phyloP scores from a whole-genome alignment of 1,284 basidiomycete species.

The Serendipita sp. region DNA sequence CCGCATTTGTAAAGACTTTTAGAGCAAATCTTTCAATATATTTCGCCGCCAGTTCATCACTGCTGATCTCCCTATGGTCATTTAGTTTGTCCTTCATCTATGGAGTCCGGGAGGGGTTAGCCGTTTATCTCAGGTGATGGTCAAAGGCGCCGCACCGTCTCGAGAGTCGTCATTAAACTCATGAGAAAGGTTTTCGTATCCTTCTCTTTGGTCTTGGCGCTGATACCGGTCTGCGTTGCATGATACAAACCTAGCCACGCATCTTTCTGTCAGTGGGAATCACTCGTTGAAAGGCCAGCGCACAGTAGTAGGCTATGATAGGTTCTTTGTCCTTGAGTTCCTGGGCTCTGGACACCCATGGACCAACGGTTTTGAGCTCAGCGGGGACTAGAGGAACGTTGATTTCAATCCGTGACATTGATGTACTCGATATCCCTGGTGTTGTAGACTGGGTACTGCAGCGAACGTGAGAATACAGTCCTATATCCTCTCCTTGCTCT shows the following conservation, averaged over 20 bases:
- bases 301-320: slow-evolving; percentile 90
- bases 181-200: slow-evolving; percentile 45
- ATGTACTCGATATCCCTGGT: background rate
- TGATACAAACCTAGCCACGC: slow-evolving; percentile 66
- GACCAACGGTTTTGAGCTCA: slow-evolving; percentile 38
- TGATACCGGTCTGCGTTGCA: slow-evolving; percentile 78
- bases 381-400: slow-evolving; percentile 19
- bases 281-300: slow-evolving; percentile 20
- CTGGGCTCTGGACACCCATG: slow-evolving; percentile 79
- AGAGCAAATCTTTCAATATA: slow-evolving; percentile 92
- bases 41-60: slow-evolving; percentile 69
- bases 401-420: background rate
- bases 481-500: background rate
- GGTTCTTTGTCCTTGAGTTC: slow-evolving; percentile 75
- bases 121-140: background rate
- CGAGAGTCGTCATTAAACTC: slow-evolving; percentile 63
- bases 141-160: slow-evolving; percentile 32
- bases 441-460: background rate
- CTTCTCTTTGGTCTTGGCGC: slow-evolving; percentile 41
- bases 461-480: background rate
- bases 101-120: background rate
- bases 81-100: slow-evolving; percentile 63
- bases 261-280: slow-evolving; percentile 9
- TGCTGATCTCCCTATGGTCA: slow-evolving; percentile 67
- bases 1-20: slow-evolving; percentile 76